Percentiles rank a stretch among this genome's conserved stretches.
phyloP scores from a whole-genome alignment of 2,329 filamentous ascomycete genomes.

The Claviceps quebecensis region DNA sequence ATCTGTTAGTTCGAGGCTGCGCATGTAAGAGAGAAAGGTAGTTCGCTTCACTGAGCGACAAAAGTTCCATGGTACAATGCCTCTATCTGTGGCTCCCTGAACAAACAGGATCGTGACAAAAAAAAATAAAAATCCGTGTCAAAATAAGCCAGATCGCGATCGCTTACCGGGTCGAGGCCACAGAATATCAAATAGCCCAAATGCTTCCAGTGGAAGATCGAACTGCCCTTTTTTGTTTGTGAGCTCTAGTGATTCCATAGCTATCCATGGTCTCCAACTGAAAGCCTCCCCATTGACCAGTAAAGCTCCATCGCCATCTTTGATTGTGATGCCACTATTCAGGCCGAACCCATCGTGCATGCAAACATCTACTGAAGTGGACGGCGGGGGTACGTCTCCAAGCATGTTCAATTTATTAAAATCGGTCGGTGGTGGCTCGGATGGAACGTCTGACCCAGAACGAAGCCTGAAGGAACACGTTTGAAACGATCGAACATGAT shows the following conservation, averaged over 20 bases:
- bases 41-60: not conserved
- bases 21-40: not conserved
- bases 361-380: constrained; percentile 74
- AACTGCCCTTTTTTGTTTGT: constrained; percentile 69
- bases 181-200: constrained; percentile 61
- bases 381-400: constrained; percentile 57
- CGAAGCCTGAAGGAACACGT: constrained; percentile 5
- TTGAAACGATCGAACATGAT: constrained; percentile 7
- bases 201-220: constrained; percentile 55
- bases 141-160: not conserved
- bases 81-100: not conserved
- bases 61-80: not conserved
- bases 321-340: constrained; percentile 63
- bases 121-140: not conserved
- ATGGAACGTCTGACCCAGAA: constrained; percentile 13
- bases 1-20: not conserved
- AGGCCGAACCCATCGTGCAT: constrained; percentile 73
- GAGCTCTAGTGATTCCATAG: constrained; percentile 32
- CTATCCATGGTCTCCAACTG: constrained; percentile 70
- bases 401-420: constrained; percentile 70
- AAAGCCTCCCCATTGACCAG: constrained; percentile 82
- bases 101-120: not conserved
- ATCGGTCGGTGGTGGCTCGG: constrained; percentile 36
- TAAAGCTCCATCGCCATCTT: constrained; percentile 56
- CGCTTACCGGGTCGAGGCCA: constrained; percentile 78